These are phyloP conservation scores for Brachypodium distachyon DNA, from an alignment of 202 grass and related monocot species.

Conservation along the genomic window DNA sequence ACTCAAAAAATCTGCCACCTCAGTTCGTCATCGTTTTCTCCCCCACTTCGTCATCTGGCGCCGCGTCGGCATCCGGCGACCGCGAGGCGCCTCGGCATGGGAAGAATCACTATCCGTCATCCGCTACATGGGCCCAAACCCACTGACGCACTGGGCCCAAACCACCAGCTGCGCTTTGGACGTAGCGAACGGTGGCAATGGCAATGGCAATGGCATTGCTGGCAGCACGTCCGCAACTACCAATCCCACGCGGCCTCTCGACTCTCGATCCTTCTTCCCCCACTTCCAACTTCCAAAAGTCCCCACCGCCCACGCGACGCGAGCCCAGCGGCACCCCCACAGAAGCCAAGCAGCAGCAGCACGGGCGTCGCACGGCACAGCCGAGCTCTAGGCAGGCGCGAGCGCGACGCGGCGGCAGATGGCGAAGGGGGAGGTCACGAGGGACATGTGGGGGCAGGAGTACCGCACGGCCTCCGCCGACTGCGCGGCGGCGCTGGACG, in stretches of 20 bases:
- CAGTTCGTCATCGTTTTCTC: not conserved
- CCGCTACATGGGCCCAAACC: not conserved
- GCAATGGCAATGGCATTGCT: not conserved
- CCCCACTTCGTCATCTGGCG: not conserved
- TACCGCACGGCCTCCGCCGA: conserved; percentile 46
- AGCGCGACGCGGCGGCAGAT: not conserved
- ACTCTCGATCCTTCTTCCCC: not conserved
- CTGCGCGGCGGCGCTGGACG: conserved; percentile 56
- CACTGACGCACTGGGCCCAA: not conserved
- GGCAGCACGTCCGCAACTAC: not conserved
- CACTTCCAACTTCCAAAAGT: not conserved
- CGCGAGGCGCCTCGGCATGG: conserved; percentile 1
- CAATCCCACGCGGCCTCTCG: not conserved
- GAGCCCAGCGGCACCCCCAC: not conserved
- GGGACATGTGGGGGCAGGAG: conserved; percentile 53
- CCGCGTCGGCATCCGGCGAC: conserved; percentile 23
- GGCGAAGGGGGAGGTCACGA: conserved; percentile 17
- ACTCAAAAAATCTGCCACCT: not conserved
- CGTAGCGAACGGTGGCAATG: not conserved
- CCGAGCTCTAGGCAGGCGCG: no score
- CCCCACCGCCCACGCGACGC: not conserved
- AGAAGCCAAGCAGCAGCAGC: not conserved
- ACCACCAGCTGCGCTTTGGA: not conserved
- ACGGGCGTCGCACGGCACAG: not conserved
- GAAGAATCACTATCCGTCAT: not conserved